Evolutionary conservation across 768 basidiomycete genomes (phyloP).

Genomic region (Sutorius australiensis): DNA sequence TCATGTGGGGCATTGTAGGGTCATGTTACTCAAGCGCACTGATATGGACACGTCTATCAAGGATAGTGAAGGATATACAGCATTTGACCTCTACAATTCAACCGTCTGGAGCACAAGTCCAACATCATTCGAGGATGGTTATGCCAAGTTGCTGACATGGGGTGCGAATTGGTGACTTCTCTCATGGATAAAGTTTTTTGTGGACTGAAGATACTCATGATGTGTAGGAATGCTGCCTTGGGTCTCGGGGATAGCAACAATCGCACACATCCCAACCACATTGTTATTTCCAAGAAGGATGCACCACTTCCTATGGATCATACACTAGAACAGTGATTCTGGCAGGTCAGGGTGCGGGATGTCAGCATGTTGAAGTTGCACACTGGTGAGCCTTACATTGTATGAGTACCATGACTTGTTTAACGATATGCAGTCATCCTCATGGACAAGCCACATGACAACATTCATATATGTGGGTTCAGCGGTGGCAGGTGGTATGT

Average conservation of each 20-base stretch:
- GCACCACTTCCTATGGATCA: slow-evolving; percentile 12
- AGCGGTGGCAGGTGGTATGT: slow-evolving; percentile 79
- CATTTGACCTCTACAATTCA: slow-evolving; percentile 91
- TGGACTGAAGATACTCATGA: not conserved
- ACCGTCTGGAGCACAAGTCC: slow-evolving; percentile 76
- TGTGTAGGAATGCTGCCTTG: slow-evolving; percentile 74
- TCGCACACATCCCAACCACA: slow-evolving; percentile 72
- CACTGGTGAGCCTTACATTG: slow-evolving; percentile 50
- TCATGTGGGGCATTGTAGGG: slow-evolving; percentile 38
- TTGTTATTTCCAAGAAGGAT: slow-evolving; percentile 41
- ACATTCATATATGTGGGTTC: slow-evolving; percentile 85
- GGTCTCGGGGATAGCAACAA: slow-evolving; percentile 81
- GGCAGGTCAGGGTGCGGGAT: slow-evolving; percentile 57
- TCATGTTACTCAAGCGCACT: slow-evolving; percentile 68
- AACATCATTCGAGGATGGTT: slow-evolving; percentile 29
- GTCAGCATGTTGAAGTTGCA: slow-evolving; percentile 86
- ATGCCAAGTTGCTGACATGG: slow-evolving; percentile 78
- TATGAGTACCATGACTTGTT: not conserved
- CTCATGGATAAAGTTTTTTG: not conserved
- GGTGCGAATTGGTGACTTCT: slow-evolving; percentile 67
- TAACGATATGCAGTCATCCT: slow-evolving; percentile 43
- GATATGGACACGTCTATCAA: slow-evolving; percentile 73
- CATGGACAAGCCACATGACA: slow-evolving; percentile 68
- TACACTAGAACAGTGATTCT: slow-evolving; percentile 48
- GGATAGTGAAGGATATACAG: slow-evolving; percentile 85